Conservation (phyloP, 2,329 filamentous ascomycete genomes). For the Rutstroemia sp. region DNA sequence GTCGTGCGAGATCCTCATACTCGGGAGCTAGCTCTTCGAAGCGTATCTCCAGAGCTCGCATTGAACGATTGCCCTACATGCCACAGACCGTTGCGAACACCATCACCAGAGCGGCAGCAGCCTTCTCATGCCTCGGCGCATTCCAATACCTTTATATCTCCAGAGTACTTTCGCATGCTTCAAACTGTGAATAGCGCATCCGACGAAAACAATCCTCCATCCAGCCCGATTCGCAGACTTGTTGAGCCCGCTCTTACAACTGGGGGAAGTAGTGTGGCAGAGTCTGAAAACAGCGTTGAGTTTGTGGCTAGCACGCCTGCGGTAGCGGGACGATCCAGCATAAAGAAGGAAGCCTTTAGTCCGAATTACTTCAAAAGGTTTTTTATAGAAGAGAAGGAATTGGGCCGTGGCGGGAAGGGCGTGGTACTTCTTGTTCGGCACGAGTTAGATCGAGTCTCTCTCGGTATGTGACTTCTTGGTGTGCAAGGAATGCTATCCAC, state of each 20-base stretch:
- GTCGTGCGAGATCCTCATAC: constrained; percentile 86
- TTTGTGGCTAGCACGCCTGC: constrained; percentile 47
- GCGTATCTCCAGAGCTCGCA: constrained; percentile 42
- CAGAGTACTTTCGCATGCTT: constrained; percentile 93
- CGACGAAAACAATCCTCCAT: constrained; percentile 36
- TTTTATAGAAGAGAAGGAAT: constrained; percentile 79
- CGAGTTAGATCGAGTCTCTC: constrained; percentile 76
- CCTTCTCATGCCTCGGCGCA: constrained; percentile 38
- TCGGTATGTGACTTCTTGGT: constrained; percentile 38
- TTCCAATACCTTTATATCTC: constrained; percentile 64
- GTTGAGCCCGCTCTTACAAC: constrained; percentile 25
- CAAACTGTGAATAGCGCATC: constrained; percentile 45
- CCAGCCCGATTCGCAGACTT: constrained; percentile 46
- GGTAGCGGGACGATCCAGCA: constrained; percentile 51
- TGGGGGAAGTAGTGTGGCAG: constrained; percentile 22
- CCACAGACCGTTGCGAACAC: constrained; percentile 35
- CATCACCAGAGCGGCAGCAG: constrained; percentile 39
- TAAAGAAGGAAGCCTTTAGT: constrained; percentile 80
- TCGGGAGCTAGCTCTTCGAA: constrained; percentile 75
- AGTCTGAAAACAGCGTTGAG: constrained; percentile 29
- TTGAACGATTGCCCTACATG: constrained; percentile 66
- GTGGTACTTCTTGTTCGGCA: constrained; percentile 93
- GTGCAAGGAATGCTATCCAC: neutral
- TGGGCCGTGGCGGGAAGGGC: constrained; percentile 88
- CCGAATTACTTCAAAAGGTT: constrained; percentile 89